Conservation (phyloP, 2,329 filamentous ascomycete species). For the Plectosphaerella sp. region DNA sequence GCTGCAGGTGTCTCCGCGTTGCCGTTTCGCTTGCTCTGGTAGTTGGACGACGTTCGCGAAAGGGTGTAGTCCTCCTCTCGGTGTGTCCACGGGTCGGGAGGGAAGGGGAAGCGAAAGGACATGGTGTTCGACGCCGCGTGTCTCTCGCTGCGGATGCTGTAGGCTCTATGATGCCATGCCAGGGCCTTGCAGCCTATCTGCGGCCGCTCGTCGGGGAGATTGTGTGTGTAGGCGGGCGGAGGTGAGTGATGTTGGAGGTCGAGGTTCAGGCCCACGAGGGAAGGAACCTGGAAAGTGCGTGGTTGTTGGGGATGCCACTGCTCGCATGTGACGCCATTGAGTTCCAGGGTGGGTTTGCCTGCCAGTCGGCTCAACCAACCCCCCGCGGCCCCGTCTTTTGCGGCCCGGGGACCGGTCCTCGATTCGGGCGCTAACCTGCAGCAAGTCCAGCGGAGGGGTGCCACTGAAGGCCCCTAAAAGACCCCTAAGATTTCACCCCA, state of each 20-base stretch:
- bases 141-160: neutral
- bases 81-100: slow-evolving; percentile 23
- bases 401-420: too few relatives aligned
- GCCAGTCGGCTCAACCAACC: too few relatives aligned
- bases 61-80: slow-evolving; percentile 33
- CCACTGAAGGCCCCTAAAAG: too few relatives aligned
- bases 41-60: slow-evolving; percentile 23
- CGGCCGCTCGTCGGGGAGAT: neutral
- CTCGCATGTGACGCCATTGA: too few relatives aligned
- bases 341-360: too few relatives aligned
- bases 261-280: neutral
- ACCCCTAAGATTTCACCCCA: too few relatives aligned
- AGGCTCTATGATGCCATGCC: neutral
- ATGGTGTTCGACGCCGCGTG: slow-evolving; percentile 26
- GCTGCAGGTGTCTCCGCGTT: slow-evolving; percentile 8
- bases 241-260: neutral
- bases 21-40: slow-evolving; percentile 15
- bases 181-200: neutral
- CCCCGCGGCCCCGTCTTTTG: too few relatives aligned
- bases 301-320: too few relatives aligned
- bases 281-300: too few relatives aligned
- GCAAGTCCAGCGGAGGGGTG: too few relatives aligned
- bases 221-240: too few relatives aligned
- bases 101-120: slow-evolving; percentile 31
- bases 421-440: too few relatives aligned